Evolutionary conservation across 2,329 filamentous ascomycete species (phyloP), one percentile per base, ranked within the genome.

Genomic region (Talaromyces sp.): DNA sequence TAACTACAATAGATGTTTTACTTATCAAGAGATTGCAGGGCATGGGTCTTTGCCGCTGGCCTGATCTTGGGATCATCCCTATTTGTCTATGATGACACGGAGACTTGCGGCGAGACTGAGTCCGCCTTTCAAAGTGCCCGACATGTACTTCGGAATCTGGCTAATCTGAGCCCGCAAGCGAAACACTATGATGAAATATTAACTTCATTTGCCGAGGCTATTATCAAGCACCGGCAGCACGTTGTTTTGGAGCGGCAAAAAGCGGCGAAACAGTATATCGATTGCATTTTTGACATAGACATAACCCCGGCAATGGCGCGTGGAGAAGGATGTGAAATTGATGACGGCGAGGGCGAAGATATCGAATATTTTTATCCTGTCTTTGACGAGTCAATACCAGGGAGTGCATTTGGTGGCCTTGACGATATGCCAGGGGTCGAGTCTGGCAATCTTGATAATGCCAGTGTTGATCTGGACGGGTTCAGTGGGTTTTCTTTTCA

Each of bases 141-240:
- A 4, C 74, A 80, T 19, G 79, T 86, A 0, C 74, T 86, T 1
- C 73, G 72, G 1, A 77, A 77, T 32, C 69, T 86, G 0, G 76
- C 80, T 0, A 69, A 69, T 0, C 77, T 81, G 54, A 84, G 81
- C 46, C 80, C 82, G 0, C 84, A 86, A 62, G 84, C 84, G 3
- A 79, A 76, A 2, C 83, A 85, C 56, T 86, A 86, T 64, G 75
- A 79, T 13, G 81, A 85, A 6, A 86, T 86, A 21, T 71, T 86
- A 8, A 79, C 73, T 0, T 71, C 76, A 2, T 70, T 84, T 4
- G 75, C 77, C 0, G 76, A 77, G 10, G 81, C 81, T 0, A 78
- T 83, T 10, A 64, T 67, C 3, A 73, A 78, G 55, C 77, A 78
- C 61, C 75, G 77, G 14, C 70, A 73, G 46, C 68, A 69, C 29